phyloP scores from a whole-genome alignment of 495 filamentous ascomycete genomes.

The Podospora conica region DNA sequence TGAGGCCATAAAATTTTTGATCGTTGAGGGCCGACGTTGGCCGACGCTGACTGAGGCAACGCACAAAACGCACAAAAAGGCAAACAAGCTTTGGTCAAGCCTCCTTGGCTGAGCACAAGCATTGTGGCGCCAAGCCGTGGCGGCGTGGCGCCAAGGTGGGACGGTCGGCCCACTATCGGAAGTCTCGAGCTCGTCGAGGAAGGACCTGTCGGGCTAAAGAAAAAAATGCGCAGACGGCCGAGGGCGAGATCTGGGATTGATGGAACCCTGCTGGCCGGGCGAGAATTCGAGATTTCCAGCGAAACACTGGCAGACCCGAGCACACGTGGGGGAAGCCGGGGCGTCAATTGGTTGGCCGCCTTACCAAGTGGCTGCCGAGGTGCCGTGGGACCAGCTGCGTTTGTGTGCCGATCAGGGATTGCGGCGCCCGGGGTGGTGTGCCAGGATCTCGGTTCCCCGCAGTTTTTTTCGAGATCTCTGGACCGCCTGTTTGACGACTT shows the following conservation, averaged over 20 bases:
- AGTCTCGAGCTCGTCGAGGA: background rate
- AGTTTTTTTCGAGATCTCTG: background rate
- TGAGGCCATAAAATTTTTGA: too few relatives aligned
- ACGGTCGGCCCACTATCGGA: background rate
- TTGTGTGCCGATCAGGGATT: background rate
- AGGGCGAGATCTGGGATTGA: background rate
- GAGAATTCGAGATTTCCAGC: background rate
- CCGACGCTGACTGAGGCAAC: background rate
- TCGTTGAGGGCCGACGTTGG: background rate
- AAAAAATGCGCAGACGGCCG: background rate
- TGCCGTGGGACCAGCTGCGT: background rate
- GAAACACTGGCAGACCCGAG: background rate
- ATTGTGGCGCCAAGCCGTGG: background rate
- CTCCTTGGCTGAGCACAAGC: background rate
- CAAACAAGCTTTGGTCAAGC: background rate
- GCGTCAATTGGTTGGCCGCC: constrained; percentile 14
- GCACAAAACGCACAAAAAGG: background rate
- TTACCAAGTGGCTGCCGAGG: constrained; percentile 2
- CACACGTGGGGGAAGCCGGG: constrained; percentile 17
- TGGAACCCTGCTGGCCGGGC: background rate
- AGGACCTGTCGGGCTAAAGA: background rate
- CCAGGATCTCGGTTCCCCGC: background rate
- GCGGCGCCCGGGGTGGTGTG: background rate
- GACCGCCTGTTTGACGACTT: background rate
- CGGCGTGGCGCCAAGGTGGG: background rate